Base-by-base conservation (phyloP, 176 grass and related monocot genomes). In the Aegilops speltoides region DNA sequence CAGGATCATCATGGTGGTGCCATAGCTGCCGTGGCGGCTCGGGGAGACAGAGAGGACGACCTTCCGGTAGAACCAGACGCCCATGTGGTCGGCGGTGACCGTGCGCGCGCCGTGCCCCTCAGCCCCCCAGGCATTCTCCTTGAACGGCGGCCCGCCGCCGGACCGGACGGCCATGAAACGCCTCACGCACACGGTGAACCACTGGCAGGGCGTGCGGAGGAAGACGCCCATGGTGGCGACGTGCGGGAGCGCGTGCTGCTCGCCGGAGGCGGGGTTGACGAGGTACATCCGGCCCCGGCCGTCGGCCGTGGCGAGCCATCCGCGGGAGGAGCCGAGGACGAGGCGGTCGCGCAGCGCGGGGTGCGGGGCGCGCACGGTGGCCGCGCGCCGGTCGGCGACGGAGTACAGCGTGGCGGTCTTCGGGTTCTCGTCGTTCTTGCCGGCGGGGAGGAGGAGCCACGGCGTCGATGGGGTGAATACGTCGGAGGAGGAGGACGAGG, bases 391-490 rank as follows among this genome's bases (percentile, higher is more conserved):
- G n/a, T 56, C 40, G 45, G 43, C 22, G 62, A 68, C 14, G 83
- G 83, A 68, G 83, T 57, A 78, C 4, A 79, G 23, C 6, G 28
- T 31, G 23, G 15, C 15, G 5, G 6, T 28, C n/a, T 10, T 4
- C 0, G 28, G 2, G 10, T 57, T 8, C 1, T 3, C 1, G 1
- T 10, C 11, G 20, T 17, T 2, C 1, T 31, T 11, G 24, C 59
- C 13, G 23, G n/a, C n/a, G n/a, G 25, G 72, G 72, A 85, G 41
- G 60, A 67, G 3, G 72, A 85, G 72, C 41, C 83, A 85, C 2
- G 83, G 72, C 26, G 26, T 7, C 12, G 13, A 26, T 1, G 41
- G 7, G 6, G 6, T 52, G 20, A 50, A 14, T 15, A 33, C 0
- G 19, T 3, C 2, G 4, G 38, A 37, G 36, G 4, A 36, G 34